Evolutionary conservation across 116 monocot genomes (phyloP), one percentile per base, ranked within the genome.

Genomic region (Iris pallida): DNA sequence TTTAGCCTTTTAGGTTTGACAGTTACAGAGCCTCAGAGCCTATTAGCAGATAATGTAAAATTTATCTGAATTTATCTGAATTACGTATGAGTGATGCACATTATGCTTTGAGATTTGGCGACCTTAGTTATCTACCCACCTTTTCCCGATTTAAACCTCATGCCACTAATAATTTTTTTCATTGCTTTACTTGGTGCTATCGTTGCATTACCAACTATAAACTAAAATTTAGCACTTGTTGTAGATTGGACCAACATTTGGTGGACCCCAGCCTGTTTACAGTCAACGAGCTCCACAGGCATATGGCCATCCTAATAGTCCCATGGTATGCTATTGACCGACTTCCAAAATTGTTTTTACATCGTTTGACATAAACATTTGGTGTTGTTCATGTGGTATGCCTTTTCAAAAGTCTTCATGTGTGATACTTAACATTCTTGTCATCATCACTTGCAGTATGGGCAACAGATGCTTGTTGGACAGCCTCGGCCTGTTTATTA

Each of bases 391-490:
- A 8, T 42, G 40, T 20, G 18, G 48, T 59, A 51, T 43, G 49
- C 17, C 53, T 48, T 45, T 47, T 14, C 14, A 51, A 12, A 42
- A 3, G 9, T 16, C 55, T 64, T 4, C 42, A 43, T 0, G 11
- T 18, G 17, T 19, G 45, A 16, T 62, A 20, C 15, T 55, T 14
- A 47, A 4, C 46, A 1, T 42, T 42, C 16, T 30, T 30, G 30
- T 30, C 30, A 78, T 71, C 16, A 20, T 59, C 41, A 14, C 64
- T 80, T 81, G 63, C 76, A 88, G 88, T 92, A 88, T 68, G 85
- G 82, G n/a, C 76, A 82, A 71, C 88, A 79, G 68, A 77, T 88
- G 85, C 71, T 85, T 72, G 20, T 82, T 62, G 82, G 82, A 20
- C 88, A 88, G 66, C 73, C 82, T 68, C 85, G 74, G 17, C 82